Base-by-base conservation (phyloP, 441 rosid species). In the Adansonia madagascariensis region DNA sequence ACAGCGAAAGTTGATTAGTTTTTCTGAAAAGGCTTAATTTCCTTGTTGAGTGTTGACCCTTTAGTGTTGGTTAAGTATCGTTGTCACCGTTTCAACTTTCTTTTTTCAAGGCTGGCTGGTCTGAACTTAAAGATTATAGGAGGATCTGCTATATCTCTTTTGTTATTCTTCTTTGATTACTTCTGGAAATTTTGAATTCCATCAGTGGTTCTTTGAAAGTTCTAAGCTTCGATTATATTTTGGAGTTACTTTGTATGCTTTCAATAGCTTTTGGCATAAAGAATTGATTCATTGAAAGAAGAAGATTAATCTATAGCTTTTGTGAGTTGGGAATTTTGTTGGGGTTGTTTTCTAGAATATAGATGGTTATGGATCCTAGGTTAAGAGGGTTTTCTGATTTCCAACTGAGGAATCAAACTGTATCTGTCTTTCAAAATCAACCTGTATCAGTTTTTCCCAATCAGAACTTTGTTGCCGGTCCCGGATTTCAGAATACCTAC, bases 341-440 rank as follows among this genome's bases (percentile, higher is more conserved):
- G 6, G 75, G 47, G 75, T 22, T 72, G 41, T 75, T 61, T 35
- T 10, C 20, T 11, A 62, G 8, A 27, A 12, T 14, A 69, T 81
- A 56, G 61, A 82, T 87, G 84, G 59, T 74, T 74, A 89, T 85
- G 90, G 95, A 90, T 56, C 90, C 88, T 3, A 8, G 55, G 9
- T 69, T 81, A 1, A 86, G 82, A 74, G 86, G 82, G 20, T 62
- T 80, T 73, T 72, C 85, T 0, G 78, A 77, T 80, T 56, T 74
- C 66, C 85, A 86, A 61, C 27, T 46, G 56, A 79, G 77, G 64
- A 80, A 77, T 56, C 50, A 31, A 31, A 17, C 17, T 15, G 0
- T 66, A 6, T 43, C 71, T 7, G 53, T 17, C 5, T 70, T 81
- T 10, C 80, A 77, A 9, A 84, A 80, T 46, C 89, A 80, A 61